Evolutionary conservation across 371 early-diverging fungal species (phyloP).

Genomic region (Syncephalastrum sp.): DNA sequence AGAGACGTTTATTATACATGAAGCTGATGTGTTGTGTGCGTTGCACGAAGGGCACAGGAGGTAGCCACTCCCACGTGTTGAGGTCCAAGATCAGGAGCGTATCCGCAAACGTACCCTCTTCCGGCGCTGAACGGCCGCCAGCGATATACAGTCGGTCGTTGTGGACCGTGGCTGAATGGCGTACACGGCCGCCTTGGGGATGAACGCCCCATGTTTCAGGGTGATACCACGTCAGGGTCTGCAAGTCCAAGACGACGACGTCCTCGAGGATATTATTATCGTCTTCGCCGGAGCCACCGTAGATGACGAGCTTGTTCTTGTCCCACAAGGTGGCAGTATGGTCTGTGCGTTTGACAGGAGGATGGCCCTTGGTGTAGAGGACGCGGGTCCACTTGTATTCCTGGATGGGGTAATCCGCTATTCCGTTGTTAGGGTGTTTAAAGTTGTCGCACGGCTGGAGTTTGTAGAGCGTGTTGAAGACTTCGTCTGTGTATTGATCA

Average conservation of each 20-base stretch:
- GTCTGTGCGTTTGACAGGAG: conserved; percentile 65
- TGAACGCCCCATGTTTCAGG: conserved; percentile 52
- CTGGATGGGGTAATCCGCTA: conserved; percentile 4
- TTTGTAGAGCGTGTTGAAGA: conserved; percentile 64
- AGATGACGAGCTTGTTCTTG: conserved; percentile 62
- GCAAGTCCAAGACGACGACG: conserved; percentile 58
- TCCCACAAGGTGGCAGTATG: conserved; percentile 67
- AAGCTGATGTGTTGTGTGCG: conserved; percentile 64
- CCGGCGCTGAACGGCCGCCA: conserved; percentile 50
- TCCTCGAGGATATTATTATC: conserved; percentile 60
- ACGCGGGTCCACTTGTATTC: conserved; percentile 56
- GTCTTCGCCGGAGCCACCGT: conserved; percentile 70
- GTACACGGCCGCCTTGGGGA: conserved; percentile 53
- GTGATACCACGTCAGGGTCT: conserved; percentile 62
- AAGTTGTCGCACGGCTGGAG: conserved; percentile 16
- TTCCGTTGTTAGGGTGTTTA: conserved; percentile 19
- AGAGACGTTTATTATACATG: conserved; percentile 56
- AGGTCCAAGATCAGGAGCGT: conserved; percentile 62
- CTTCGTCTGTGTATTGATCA: conserved; percentile 68
- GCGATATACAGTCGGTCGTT: conserved; percentile 64
- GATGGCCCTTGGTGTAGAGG: conserved; percentile 59
- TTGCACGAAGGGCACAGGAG: conserved; percentile 54
- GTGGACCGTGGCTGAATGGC: conserved; percentile 70
- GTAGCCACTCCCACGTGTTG: conserved; percentile 63
- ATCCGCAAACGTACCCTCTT: conserved; percentile 40